phyloP scores from a whole-genome alignment of 2,329 filamentous ascomycete genomes.

The Pseudocercospora fuligena region DNA sequence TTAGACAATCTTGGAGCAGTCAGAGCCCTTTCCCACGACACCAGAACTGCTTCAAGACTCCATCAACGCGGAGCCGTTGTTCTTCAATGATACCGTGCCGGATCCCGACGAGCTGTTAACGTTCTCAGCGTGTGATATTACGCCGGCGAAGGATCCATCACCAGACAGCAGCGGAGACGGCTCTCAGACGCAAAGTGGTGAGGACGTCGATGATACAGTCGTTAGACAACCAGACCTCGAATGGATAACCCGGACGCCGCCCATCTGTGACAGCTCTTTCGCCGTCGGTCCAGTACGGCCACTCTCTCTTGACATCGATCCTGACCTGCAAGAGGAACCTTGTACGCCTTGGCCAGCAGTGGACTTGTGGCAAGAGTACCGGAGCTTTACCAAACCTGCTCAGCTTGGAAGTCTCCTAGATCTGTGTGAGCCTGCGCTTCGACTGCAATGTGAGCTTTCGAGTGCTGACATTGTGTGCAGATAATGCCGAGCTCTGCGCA shows the following conservation, averaged over 20 bases:
- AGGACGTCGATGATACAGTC: not conserved
- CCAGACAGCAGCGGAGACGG: not conserved
- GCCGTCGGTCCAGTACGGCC: not conserved
- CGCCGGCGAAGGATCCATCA: not conserved
- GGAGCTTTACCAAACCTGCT: slow-evolving; percentile 5
- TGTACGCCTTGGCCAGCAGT: not conserved
- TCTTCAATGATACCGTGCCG: not conserved
- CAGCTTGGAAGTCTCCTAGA: not conserved
- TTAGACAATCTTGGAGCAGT: slow-evolving; percentile 1
- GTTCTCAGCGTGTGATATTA: not conserved
- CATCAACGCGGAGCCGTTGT: not conserved
- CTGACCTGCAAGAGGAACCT: not conserved
- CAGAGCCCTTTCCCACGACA: not conserved
- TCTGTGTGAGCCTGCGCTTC: not conserved
- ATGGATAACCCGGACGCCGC: not conserved
- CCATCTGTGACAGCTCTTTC: slow-evolving; percentile 4
- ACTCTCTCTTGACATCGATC: not conserved
- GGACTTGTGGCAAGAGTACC: slow-evolving; percentile 6
- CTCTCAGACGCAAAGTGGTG: not conserved
- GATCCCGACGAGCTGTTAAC: not conserved
- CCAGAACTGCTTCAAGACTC: not conserved
- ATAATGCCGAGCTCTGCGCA: slow-evolving; percentile 7
- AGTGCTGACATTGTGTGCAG: not conserved
- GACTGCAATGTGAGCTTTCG: not conserved
- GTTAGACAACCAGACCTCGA: not conserved